phyloP scores from a whole-genome alignment of 441 rosid genomes.

The Erysimum pusillum region DNA sequence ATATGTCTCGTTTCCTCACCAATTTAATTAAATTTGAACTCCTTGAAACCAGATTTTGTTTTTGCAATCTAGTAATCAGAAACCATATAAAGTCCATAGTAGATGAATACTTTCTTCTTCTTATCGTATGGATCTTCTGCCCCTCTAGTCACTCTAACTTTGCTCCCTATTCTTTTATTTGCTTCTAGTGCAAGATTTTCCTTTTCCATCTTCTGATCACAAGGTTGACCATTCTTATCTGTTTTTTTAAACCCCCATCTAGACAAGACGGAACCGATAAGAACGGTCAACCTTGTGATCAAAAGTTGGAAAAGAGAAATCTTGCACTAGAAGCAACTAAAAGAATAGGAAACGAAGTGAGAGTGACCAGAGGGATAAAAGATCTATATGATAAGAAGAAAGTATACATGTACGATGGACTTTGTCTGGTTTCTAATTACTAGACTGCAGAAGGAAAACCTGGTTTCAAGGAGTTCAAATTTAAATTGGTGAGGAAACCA shows the following conservation, averaged over 20 bases:
- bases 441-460: conserved; percentile 63
- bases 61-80: conserved; percentile 61
- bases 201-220: conserved; percentile 71
- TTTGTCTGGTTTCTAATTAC: conserved; percentile 57
- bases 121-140: conserved; percentile 47
- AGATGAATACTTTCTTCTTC: conserved; percentile 55
- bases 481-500: conserved; percentile 58
- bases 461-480: conserved; percentile 59
- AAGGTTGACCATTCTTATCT: conserved; percentile 46
- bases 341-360: conserved; percentile 61
- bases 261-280: conserved; percentile 71
- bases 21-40: conserved; percentile 59
- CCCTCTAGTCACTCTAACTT: conserved; percentile 78
- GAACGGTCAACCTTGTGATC: conserved; percentile 53
- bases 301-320: conserved; percentile 76
- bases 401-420: conserved; percentile 77
- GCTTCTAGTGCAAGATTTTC: conserved; percentile 78
- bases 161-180: conserved; percentile 60
- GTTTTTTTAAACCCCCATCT: conserved; percentile 36
- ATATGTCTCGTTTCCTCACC: conserved; percentile 58
- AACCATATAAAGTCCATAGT: conserved; percentile 73
- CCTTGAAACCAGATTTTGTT: conserved; percentile 52
- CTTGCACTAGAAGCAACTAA: conserved; percentile 70
- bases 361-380: conserved; percentile 71
- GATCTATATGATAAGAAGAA: conserved; percentile 39